Evolutionary conservation across 306 rosid genomes (phyloP).

Genomic region (Cicer judaicum): DNA sequence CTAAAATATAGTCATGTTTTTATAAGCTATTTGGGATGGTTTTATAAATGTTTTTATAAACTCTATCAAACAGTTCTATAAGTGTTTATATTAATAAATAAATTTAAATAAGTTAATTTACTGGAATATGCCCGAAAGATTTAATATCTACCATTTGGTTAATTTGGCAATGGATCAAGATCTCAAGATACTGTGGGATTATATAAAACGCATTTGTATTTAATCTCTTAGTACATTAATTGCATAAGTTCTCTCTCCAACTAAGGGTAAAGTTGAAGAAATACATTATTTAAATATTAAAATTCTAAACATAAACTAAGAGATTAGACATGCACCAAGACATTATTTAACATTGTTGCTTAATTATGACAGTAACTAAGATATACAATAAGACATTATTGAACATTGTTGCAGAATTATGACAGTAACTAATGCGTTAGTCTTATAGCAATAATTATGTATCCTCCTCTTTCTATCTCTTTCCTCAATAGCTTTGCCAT

Average conservation of each 20-base stretch:
- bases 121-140: too few species aligned
- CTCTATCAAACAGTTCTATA: too few species aligned
- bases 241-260: not conserved
- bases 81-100: too few species aligned
- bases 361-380: slow-evolving; percentile 6
- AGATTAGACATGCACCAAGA: not conserved
- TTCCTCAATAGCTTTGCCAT: not conserved
- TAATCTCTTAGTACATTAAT: too few species aligned
- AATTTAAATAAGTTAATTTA: too few species aligned
- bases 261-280: not conserved
- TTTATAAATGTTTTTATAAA: too few species aligned
- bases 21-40: too few species aligned
- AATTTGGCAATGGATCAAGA: too few species aligned
- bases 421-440: slow-evolving; percentile 11
- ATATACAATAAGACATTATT: not conserved
- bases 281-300: not conserved
- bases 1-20: too few species aligned
- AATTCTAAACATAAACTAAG: not conserved
- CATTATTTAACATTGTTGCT: not conserved
- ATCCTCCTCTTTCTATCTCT: not conserved
- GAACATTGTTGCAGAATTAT: not conserved
- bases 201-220: too few species aligned
- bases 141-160: too few species aligned
- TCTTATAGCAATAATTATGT: slow-evolving; percentile 12
- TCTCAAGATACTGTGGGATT: too few species aligned